Evolutionary conservation across 768 basidiomycete genomes (phyloP), one percentile per base, ranked within the genome.

Genomic region (Amanita brunnescens): DNA sequence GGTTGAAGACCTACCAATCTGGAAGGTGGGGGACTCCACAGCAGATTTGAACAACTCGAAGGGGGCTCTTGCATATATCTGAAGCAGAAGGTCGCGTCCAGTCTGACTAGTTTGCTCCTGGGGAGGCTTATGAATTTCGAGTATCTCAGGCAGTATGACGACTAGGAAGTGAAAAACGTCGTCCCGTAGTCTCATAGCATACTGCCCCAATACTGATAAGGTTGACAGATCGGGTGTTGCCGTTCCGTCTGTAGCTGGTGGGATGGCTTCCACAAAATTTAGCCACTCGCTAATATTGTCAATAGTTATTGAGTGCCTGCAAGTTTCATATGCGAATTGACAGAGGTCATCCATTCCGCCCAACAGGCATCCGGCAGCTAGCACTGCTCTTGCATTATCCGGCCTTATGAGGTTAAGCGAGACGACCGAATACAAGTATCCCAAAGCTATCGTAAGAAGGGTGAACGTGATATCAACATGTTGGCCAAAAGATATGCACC

Each of bases 291-390:
- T 64, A 61, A 94, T 82, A 41, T 80, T 88, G 52, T 87, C 83
- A 58, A 85, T 74, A 40, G 73, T 76, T 68, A 95, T 83, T 35
- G 86, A 87, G 53, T 78, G 80, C 59, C 79, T 78, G 72, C 87
- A 91, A 43, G 81, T 70, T 48, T 81, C 79, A 65, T 92, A 93
- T 18, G 91, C 79, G 60, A 84, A 84, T 56, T 76, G 76, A 66
- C 83, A 86, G 32, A 94, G 72, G 32, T 93, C 88, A 40, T 91
- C 81, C 86, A 93, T 87, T 39, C 88, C 90, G 47, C 88, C 89
- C 40, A 93, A 78, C 30, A 91, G 72, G 66, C 83, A 89, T 12
- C 85, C 87, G 40, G 90, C 86, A 41, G 91, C 88, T 45, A 95
- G 80, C 34, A 91, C 86, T 16, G 81, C 83, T 62, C 90, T 82